Evolutionary conservation across 306 rosid species (phyloP), one percentile per base, ranked within the genome.

Genomic region (Sindora glabra): DNA sequence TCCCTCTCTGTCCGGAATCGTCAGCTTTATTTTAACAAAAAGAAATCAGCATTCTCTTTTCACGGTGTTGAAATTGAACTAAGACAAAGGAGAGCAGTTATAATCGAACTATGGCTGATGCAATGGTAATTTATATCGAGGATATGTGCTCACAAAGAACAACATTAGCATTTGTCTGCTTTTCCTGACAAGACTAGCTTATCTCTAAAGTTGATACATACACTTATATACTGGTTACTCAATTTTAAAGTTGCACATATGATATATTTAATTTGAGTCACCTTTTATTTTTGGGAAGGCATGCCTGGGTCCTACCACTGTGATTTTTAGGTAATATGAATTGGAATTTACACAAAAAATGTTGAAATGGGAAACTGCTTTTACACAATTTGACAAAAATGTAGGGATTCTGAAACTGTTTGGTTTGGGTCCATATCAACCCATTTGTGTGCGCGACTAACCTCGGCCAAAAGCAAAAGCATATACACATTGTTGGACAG

Each of bases 351-450:
- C 48, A 10, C 12, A 30, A 11, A 23, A 17, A 5, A 38, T 5
- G 12, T 15, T 39, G 57, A 62, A 24, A 48, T 62, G 5, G 17
- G 23, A 62, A 62, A 12, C 37, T 15, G 34, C 67, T 34, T 65
- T 65, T 18, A 29, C 16, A 14, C n/a, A 51, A 50, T 3, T 49
- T 37, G 59, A 50, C 37, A 9, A n/a, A 29, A 12, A 8, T 50
- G 51, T 58, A 17, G 63, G 48, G 55, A 39, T 11, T 54, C 11
- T 32, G 15, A 5, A 9, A 13, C 8, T 51, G 37, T 30, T 32
- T 61, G 69, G 69, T 51, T 57, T 41, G 56, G 49, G 63, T 60
- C 69, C 41, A 52, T 22, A 42, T 48, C 37, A 65, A 40, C 52
- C 56, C 39, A 70, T 13, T 45, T 7, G 63, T n/a, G n/a, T n/a